Conservation (phyloP, 2,329 filamentous ascomycete genomes). For the Lachnellula suecica region DNA sequence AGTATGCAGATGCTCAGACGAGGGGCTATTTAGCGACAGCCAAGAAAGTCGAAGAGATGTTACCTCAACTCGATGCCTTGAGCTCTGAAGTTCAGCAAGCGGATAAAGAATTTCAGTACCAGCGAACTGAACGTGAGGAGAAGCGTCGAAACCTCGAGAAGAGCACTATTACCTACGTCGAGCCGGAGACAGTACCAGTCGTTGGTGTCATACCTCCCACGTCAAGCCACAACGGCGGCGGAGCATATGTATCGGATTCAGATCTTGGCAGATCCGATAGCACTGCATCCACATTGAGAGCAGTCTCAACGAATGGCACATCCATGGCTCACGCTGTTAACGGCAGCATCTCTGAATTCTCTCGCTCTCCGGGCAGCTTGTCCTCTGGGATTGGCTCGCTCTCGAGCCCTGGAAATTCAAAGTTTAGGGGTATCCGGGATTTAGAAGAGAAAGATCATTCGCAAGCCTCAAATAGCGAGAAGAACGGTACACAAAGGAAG, state of each 20-base stretch:
- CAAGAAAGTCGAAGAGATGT: constrained; percentile 81
- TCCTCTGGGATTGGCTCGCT: constrained; percentile 38
- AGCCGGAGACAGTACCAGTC: constrained; percentile 60
- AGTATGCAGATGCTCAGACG: constrained; percentile 88
- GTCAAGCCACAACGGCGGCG: constrained; percentile 27
- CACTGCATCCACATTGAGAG: constrained; percentile 66
- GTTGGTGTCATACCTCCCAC: constrained; percentile 34
- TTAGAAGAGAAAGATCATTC: constrained; percentile 78
- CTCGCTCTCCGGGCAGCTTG: constrained; percentile 57
- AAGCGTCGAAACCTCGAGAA: constrained; percentile 89
- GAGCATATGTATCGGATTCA: constrained; percentile 57
- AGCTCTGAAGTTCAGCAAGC: constrained; percentile 86
- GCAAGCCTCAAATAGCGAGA: constrained; percentile 51
- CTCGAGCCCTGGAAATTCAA: constrained; percentile 52
- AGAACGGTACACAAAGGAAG: constrained; percentile 71
- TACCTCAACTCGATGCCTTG: constrained; percentile 87
- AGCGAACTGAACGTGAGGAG: constrained; percentile 92
- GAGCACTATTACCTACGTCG: constrained; percentile 71
- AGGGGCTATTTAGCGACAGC: constrained; percentile 78
- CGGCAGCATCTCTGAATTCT: constrained; percentile 30
- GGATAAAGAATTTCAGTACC: constrained; percentile 95
- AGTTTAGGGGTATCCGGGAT: constrained; percentile 91
- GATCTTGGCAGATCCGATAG: constrained; percentile 74
- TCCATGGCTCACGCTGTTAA: constrained; percentile 33
- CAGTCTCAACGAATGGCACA: constrained; percentile 44